These are phyloP conservation scores for Stagonosporopsis vannaccii DNA, from an alignment of 2,329 filamentous ascomycete genomes.

Conservation along the genomic window DNA sequence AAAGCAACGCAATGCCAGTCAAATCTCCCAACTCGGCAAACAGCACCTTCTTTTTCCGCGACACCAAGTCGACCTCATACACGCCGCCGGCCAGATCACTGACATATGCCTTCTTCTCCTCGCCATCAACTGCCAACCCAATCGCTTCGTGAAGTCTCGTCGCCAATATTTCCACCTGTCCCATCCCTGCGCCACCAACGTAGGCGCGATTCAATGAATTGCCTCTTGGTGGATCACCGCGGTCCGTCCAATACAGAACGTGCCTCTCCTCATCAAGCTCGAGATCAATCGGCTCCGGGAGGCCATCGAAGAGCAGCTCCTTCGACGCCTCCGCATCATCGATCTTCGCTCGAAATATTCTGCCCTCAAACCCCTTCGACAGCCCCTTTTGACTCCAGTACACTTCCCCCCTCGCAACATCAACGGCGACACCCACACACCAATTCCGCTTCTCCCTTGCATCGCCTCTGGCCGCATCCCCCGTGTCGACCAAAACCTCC, in stretches of 20 bases:
- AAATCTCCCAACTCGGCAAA: slow-evolving; percentile 23
- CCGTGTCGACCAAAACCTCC: slow-evolving; percentile 16
- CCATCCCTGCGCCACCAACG: not conserved
- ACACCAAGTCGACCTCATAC: slow-evolving; percentile 18
- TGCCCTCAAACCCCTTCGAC: slow-evolving; percentile 59
- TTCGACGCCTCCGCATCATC: slow-evolving; percentile 48
- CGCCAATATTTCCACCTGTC: slow-evolving; percentile 17
- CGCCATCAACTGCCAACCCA: slow-evolving; percentile 23
- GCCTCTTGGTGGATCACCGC: slow-evolving; percentile 64
- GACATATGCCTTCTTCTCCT: slow-evolving; percentile 17
- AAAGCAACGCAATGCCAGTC: slow-evolving; percentile 22
- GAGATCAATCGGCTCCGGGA: slow-evolving; percentile 60
- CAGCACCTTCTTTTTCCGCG: slow-evolving; percentile 8
- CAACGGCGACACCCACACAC: slow-evolving; percentile 65
- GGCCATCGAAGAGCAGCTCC: slow-evolving; percentile 37
- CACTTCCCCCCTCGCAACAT: slow-evolving; percentile 53
- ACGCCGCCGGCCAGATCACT: slow-evolving; percentile 33
- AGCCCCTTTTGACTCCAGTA: slow-evolving; percentile 69
- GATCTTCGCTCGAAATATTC: slow-evolving; percentile 60
- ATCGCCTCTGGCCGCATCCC: not conserved
- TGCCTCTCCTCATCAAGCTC: slow-evolving; percentile 58
- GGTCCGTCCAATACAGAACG: slow-evolving; percentile 67
- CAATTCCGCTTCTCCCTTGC: slow-evolving; percentile 53
- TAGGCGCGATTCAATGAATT: slow-evolving; percentile 60
- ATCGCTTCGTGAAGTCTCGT: slow-evolving; percentile 33